Evolutionary conservation across 495 filamentous ascomycete species (phyloP).

Genomic region (Podospora conica): DNA sequence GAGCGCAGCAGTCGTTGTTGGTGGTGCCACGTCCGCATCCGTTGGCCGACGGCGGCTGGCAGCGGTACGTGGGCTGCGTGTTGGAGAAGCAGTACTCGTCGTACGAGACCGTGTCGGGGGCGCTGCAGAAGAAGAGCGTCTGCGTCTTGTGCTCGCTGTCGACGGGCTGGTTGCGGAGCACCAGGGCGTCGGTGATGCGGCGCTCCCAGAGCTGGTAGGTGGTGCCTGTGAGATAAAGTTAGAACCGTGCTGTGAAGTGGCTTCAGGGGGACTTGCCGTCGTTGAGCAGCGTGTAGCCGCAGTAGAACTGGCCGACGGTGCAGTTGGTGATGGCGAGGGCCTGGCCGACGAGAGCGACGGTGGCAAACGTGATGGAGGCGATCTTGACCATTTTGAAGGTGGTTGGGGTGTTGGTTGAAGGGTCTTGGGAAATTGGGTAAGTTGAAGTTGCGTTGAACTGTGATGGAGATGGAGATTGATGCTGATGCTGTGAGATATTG

Average conservation of each 20-base stretch:
- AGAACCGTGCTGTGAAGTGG: too few relatives aligned
- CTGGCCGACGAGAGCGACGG: slow-evolving; percentile 1
- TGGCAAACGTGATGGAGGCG: slow-evolving; percentile 1
- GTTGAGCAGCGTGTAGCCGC: slow-evolving; percentile 4
- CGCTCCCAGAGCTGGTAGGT: slow-evolving; percentile 4
- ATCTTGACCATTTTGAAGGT: slow-evolving; percentile 9
- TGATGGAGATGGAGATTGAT: not conserved
- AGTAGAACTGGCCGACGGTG: slow-evolving; percentile 8
- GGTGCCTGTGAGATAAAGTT: not conserved
- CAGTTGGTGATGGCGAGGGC: slow-evolving; percentile 3
- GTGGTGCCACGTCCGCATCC: not conserved
- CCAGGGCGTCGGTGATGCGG: slow-evolving; percentile 9
- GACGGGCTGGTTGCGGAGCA: not conserved
- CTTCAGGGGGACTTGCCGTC: not conserved
- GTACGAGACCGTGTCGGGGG: not conserved
- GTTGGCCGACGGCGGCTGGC: slow-evolving; percentile 3
- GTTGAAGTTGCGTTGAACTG: not conserved
- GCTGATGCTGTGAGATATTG: not conserved
- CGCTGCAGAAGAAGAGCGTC: slow-evolving; percentile 8
- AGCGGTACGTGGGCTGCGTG: not conserved
- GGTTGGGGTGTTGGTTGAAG: not conserved
- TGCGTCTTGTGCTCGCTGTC: slow-evolving; percentile 6
- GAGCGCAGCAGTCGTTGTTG: slow-evolving; percentile 7
- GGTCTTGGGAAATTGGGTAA: not conserved
- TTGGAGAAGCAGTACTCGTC: slow-evolving; percentile 7